phyloP scores from a whole-genome alignment of 345 rosid species.

The Schrenkiella parvula region DNA sequence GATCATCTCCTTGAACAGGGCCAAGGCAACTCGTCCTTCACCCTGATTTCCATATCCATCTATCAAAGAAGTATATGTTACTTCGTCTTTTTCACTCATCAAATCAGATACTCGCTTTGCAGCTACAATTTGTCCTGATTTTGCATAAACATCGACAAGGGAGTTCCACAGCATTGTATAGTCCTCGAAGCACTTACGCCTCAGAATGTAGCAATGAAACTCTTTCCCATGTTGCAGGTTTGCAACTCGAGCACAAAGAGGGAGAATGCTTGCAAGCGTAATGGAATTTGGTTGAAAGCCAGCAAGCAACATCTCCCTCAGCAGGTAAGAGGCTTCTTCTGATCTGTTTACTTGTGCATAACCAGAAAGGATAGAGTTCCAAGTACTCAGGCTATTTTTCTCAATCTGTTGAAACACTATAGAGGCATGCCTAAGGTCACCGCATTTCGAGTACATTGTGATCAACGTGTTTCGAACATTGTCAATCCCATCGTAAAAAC shows the following conservation, averaged over 20 bases:
- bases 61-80: conserved; percentile 80
- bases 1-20: conserved; percentile 58
- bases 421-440: conserved; percentile 45
- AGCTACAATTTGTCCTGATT: conserved; percentile 55
- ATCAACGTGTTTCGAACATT: conserved; percentile 64
- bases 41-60: conserved; percentile 74
- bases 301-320: conserved; percentile 59
- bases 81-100: conserved; percentile 57
- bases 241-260: conserved; percentile 75
- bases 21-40: conserved; percentile 48
- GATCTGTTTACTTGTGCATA: conserved; percentile 45
- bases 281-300: conserved; percentile 61
- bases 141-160: conserved; percentile 77
- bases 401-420: conserved; percentile 41
- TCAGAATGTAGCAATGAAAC: conserved; percentile 68
- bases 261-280: conserved; percentile 71
- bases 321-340: conserved; percentile 59
- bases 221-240: conserved; percentile 85
- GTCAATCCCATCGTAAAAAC: conserved; percentile 33
- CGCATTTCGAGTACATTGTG: conserved; percentile 71
- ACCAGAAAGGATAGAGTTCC: conserved; percentile 82
- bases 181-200: conserved; percentile 43
- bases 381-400: conserved; percentile 47
- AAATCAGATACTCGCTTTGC: conserved; percentile 53
- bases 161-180: conserved; percentile 58